Conservation (phyloP, 306 rosid genomes). For the Pyrus betulifolia region DNA sequence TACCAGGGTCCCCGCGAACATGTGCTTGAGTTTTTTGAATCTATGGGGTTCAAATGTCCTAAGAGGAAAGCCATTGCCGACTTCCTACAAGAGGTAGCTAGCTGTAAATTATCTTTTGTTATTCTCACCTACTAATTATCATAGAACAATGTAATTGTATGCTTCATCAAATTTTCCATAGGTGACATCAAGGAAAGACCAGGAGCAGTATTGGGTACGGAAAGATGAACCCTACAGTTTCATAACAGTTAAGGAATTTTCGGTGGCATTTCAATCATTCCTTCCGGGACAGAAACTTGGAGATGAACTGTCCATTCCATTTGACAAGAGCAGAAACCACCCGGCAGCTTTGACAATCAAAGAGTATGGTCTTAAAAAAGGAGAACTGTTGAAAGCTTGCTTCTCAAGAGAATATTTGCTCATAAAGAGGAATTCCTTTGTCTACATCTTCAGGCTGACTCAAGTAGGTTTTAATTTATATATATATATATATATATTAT, state of each 20-base stretch:
- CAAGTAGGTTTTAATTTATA: conserved; percentile 20
- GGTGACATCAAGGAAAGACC: conserved; percentile 51
- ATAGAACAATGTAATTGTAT: not conserved
- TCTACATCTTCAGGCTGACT: conserved; percentile 30
- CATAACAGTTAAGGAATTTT: conserved; percentile 24
- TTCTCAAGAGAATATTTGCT: conserved; percentile 34
- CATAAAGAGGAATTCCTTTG: conserved; percentile 40
- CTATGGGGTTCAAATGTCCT: conserved; percentile 40
- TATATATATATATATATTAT: no score
- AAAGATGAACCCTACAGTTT: conserved; percentile 22
- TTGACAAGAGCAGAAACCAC: conserved; percentile 35
- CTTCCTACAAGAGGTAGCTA: conserved; percentile 39
- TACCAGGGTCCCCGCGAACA: conserved; percentile 39
- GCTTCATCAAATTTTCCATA: not conserved
- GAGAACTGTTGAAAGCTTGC: conserved; percentile 32
- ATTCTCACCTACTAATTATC: not conserved
- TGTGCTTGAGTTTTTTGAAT: conserved; percentile 33
- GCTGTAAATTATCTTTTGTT: not conserved
- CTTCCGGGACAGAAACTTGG: conserved; percentile 22
- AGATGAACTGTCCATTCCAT: conserved; percentile 32
- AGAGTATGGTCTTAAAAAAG: conserved; percentile 21
- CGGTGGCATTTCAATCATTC: conserved; percentile 28
- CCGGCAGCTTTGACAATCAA: conserved; percentile 35
- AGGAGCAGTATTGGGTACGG: conserved; percentile 36
- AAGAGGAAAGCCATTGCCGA: conserved; percentile 43